Percentiles rank a stretch among this genome's conserved stretches.
Evolutionary conservation across 176 grass and related monocot species (phyloP).

Genomic region (Thinopyrum elongatum): DNA sequence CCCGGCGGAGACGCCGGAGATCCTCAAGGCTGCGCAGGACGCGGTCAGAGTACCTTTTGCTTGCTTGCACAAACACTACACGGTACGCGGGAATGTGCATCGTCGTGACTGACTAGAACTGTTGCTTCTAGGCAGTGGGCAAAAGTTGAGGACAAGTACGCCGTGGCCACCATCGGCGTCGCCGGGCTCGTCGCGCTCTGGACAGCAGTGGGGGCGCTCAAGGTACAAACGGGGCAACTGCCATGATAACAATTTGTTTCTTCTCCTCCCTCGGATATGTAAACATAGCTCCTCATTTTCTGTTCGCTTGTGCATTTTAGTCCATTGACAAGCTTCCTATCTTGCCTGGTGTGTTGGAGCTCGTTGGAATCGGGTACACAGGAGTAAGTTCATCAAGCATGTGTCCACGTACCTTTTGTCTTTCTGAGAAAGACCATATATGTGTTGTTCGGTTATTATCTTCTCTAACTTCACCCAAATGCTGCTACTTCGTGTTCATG

Average conservation of each 20-base stretch:
- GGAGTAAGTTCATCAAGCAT: constrained; percentile 43
- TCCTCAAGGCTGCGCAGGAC: constrained; percentile 18
- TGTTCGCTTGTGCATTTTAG: constrained; percentile 18
- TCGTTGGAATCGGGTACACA: constrained; percentile 88
- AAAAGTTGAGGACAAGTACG: constrained; percentile 97
- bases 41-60: constrained; percentile 20
- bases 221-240: constrained; percentile 31
- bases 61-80: neutral
- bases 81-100: constrained; percentile 18
- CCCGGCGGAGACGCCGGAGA: neutral
- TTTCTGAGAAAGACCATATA: neutral
- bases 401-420: neutral
- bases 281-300: neutral
- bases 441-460: neutral
- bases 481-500: constrained; percentile 36
- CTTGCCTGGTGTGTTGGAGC: constrained; percentile 76
- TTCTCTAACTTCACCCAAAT: neutral
- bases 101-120: constrained; percentile 11
- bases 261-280: neutral
- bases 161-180: constrained; percentile 64
- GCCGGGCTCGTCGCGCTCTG: constrained; percentile 70
- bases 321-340: constrained; percentile 89
- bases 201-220: constrained; percentile 68
- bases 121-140: constrained; percentile 91
- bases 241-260: neutral